phyloP scores from a whole-genome alignment of 768 basidiomycete species.

The Amanita inopinata region DNA sequence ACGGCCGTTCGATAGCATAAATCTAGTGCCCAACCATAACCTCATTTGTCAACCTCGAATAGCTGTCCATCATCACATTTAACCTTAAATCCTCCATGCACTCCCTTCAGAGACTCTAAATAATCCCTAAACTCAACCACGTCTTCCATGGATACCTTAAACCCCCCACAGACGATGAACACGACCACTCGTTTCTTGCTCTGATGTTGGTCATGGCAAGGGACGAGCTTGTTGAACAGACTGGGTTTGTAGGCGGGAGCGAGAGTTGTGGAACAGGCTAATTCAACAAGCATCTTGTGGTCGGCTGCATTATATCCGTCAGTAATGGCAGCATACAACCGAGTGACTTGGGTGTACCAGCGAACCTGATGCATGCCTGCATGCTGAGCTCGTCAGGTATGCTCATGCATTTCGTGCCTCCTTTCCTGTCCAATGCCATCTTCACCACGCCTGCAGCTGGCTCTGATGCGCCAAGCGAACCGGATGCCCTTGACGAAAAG shows the following conservation, averaged over 20 bases:
- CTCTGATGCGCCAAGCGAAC: conserved; percentile 62
- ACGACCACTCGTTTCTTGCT: conserved; percentile 33
- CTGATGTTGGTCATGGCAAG: conserved; percentile 19
- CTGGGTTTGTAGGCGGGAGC: conserved; percentile 50
- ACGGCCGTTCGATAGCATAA: background rate
- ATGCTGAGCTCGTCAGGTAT: conserved; percentile 65
- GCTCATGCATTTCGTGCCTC: conserved; percentile 47
- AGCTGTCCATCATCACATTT: conserved; percentile 29
- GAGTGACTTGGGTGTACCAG: conserved; percentile 33
- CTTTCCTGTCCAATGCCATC: conserved; percentile 52
- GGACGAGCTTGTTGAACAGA: conserved; percentile 44
- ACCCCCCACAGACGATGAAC: conserved; percentile 65
- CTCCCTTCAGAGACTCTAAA: conserved; percentile 25
- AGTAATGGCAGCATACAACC: conserved; percentile 5
- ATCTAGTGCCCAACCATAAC: background rate
- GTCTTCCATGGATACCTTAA: conserved; percentile 53
- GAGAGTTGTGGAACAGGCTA: conserved; percentile 66
- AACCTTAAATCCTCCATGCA: conserved; percentile 24
- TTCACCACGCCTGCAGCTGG: conserved; percentile 52
- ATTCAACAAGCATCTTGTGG: conserved; percentile 65
- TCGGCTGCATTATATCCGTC: conserved; percentile 41
- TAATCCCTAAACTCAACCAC: conserved; percentile 35
- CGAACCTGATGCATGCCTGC: conserved; percentile 45
- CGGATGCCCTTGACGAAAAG: conserved; percentile 55
- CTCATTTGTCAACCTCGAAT: conserved; percentile 21